Base-by-base conservation (phyloP, 805 yeast genomes). In the Candida ovalis region DNA sequence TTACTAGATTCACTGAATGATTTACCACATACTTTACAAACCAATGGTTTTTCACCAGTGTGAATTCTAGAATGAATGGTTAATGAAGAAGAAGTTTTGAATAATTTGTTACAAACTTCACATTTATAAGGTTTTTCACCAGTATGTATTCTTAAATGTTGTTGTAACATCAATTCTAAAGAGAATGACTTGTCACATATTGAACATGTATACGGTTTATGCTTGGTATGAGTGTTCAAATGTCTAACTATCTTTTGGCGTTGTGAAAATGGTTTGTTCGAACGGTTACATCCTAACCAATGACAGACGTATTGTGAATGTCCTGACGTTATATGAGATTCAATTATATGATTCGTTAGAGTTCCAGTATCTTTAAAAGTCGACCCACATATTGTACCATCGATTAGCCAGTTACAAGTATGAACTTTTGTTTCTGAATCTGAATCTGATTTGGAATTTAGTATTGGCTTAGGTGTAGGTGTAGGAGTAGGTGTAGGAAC, bases 101-200 rank as follows among this genome's bases (percentile, higher is more conserved):
- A 92, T 23, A 71, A 63, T 63, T 89, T 91, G 4, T 78, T 83
- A 65, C 99, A 92, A 1, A 72, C 61, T 23, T 75, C 71, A 65
- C 99, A 92, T 45, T 65, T 66, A 63, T 76, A 90, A 1, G 98
- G 98, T 60, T 82, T 86, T 58, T 90, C 97, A 2, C 97, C 97
- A 1, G 92, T 81, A 64, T 92, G 98, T 2, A 80, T 82, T 45
- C 97, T 72, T 71, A 77, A 66, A 66, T 94, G 99, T 66, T 89
- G 96, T 39, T 76, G 75, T 40, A 94, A 72, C 76, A 86, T 85
- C 28, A 84, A 71, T 43, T 86, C 88, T 39, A 86, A 88, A 4
- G 95, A 87, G 66, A 92, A 90, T 12, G 73, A 63, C 47, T 83
- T 81, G 2, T 80, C 75, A 64, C 99, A 94, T 0, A 75, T 62